Percentiles rank a stretch among this genome's conserved stretches.
Conservation (phyloP, 805 yeast genomes). For the Teunomyces lycoperdinae region DNA sequence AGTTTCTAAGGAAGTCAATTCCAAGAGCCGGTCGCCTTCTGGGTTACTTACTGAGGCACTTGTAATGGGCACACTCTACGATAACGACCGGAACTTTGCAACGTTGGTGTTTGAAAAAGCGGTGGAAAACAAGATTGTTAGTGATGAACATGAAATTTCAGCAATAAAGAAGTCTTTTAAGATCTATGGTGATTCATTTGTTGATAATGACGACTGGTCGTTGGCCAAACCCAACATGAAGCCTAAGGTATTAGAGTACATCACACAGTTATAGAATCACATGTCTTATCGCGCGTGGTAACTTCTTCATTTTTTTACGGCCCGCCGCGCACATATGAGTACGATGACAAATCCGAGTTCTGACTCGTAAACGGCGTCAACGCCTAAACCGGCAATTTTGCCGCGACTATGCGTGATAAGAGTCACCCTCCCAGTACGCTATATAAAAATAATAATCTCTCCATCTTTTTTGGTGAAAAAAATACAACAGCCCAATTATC, state of each 20-base stretch:
- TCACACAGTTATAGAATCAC: not conserved
- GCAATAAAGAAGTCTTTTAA: slow-evolving; percentile 43
- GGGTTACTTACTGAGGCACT: slow-evolving; percentile 48
- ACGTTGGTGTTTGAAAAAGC: slow-evolving; percentile 49
- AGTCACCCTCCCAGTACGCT: not conserved
- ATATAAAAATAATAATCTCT: not conserved
- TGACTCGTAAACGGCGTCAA: not conserved
- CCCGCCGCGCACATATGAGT: not conserved
- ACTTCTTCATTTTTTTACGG: not conserved
- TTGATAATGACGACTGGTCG: slow-evolving; percentile 38
- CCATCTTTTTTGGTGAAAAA: not conserved
- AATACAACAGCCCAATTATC: not conserved
- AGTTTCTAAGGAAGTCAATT: slow-evolving; percentile 29
- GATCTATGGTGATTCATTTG: slow-evolving; percentile 49
- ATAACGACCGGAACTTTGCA: slow-evolving; percentile 54
- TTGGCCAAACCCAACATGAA: slow-evolving; percentile 31
- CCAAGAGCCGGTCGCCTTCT: slow-evolving; percentile 34
- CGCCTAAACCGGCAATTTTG: not conserved
- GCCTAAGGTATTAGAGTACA: slow-evolving; percentile 14
- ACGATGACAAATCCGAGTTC: not conserved
- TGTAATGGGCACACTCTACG: slow-evolving; percentile 40
- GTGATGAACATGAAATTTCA: slow-evolving; percentile 39
- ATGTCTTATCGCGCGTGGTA: not conserved
- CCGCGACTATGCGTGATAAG: slow-evolving; percentile 1
- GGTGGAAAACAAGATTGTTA: slow-evolving; percentile 29